These are phyloP conservation scores for Calonectria pauciramosa DNA, from an alignment of 2,329 filamentous ascomycete species.

Conservation along the genomic window DNA sequence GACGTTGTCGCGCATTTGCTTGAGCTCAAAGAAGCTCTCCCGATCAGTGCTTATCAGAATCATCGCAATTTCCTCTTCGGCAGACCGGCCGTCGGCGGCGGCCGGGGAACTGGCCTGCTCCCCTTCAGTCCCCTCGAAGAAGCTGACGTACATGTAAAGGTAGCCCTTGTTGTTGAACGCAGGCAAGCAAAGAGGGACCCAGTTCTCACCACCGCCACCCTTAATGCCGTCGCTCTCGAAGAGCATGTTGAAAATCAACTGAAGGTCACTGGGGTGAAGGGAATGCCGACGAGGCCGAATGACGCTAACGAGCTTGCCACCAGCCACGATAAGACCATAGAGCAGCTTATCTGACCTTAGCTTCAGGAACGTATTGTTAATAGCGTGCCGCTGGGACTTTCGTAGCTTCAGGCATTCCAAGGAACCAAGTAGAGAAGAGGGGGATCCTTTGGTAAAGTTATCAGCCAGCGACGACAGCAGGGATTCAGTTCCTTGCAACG, in stretches of 20 bases:
- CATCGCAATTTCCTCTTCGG: slow-evolving; percentile 87
- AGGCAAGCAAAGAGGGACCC: slow-evolving; percentile 95
- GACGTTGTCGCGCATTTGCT: slow-evolving; percentile 77
- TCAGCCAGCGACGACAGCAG: slow-evolving; percentile 93
- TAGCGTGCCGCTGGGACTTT: slow-evolving; percentile 86
- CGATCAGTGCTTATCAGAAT: slow-evolving; percentile 93
- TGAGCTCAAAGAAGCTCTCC: slow-evolving; percentile 92
- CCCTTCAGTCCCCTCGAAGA: slow-evolving; percentile 75
- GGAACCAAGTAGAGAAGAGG: slow-evolving; percentile 88
- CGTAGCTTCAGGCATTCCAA: slow-evolving; percentile 94
- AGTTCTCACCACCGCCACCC: slow-evolving; percentile 92
- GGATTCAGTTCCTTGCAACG: slow-evolving; percentile 91
- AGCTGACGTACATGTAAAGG: slow-evolving; percentile 99
- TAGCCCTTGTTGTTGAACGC: slow-evolving; percentile 98
- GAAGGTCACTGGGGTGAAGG: slow-evolving; percentile 93
- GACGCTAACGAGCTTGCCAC: slow-evolving; percentile 93
- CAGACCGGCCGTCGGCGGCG: slow-evolving; percentile 74
- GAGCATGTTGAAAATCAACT: slow-evolving; percentile 99
- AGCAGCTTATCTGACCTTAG: slow-evolving; percentile 82
- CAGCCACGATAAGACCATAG: slow-evolving; percentile 94
- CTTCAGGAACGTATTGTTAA: slow-evolving; percentile 90
- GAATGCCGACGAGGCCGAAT: slow-evolving; percentile 95
- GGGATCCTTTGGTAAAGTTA: slow-evolving; percentile 93
- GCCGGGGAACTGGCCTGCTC: slow-evolving; percentile 57
- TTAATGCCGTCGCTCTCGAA: slow-evolving; percentile 95